A percentile compares a stretch with the other conserved stretches of the same genome.
Evolutionary conservation across 169 alveolate species (phyloP).

Genomic region (Plasmodium malariae): DNA sequence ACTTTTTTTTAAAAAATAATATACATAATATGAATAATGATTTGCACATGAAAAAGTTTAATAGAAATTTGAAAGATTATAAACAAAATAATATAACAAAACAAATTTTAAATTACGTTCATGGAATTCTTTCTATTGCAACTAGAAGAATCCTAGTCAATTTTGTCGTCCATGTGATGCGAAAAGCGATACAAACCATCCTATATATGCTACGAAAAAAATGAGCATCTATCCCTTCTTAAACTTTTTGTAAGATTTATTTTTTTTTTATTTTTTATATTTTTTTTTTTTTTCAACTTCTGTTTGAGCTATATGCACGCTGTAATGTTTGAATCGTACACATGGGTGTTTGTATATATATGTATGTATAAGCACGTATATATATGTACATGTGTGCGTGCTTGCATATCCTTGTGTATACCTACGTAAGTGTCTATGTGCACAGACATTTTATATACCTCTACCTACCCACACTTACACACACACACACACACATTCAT

Average conservation of each 20-base stretch:
- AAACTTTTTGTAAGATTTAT: not conserved
- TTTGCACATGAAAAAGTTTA: not conserved
- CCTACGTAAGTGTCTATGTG: no score
- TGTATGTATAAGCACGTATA: not conserved
- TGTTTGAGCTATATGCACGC: no score
- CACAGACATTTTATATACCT: no score
- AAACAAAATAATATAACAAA: constrained; percentile 19
- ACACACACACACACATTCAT: no score
- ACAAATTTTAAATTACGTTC: constrained; percentile 9
- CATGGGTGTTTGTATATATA: not conserved
- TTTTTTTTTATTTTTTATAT: not conserved
- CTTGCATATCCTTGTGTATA: not conserved
- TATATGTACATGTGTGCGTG: not conserved
- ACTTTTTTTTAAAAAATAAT: constrained; percentile 21
- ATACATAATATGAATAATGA: not conserved
- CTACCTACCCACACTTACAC: no score
- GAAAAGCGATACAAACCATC: constrained; percentile 32
- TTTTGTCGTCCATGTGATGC: constrained; percentile 6
- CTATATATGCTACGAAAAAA: constrained; percentile 30
- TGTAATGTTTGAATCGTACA: not conserved
- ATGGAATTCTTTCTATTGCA: constrained; percentile 48
- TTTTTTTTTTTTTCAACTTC: not conserved
- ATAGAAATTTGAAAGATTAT: not conserved
- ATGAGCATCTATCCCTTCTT: not conserved
- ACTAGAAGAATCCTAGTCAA: constrained; percentile 45